A percentile compares a stretch with the other conserved stretches of the same genome.
Conservation (phyloP, 805 yeast species). For the Candida boleticola region DNA sequence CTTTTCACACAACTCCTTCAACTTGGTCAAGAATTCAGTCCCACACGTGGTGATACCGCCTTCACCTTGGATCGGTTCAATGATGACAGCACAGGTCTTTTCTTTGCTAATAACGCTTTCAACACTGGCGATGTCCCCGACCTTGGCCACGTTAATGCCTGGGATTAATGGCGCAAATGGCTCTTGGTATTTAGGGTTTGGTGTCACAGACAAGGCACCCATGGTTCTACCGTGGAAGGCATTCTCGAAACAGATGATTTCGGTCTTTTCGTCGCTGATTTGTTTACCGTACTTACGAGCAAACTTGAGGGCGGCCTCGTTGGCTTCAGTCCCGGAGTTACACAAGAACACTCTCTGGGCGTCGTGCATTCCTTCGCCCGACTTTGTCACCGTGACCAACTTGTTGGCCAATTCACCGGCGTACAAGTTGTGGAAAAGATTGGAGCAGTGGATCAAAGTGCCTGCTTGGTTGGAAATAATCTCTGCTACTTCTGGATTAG, state of each 20-base stretch:
- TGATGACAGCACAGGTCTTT: conserved; percentile 84
- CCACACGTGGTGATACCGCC: conserved; percentile 84
- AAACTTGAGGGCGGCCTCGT: conserved; percentile 59
- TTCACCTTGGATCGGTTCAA: conserved; percentile 98
- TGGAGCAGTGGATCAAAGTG: conserved; percentile 79
- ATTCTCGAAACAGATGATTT: conserved; percentile 81
- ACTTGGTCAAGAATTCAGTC: conserved; percentile 58
- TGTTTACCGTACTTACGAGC: conserved; percentile 76
- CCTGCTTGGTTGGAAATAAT: conserved; percentile 70
- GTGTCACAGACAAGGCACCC: conserved; percentile 91
- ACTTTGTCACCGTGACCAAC: conserved; percentile 65
- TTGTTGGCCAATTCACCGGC: conserved; percentile 76
- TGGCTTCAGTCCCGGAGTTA: conserved; percentile 61
- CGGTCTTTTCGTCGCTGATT: conserved; percentile 55
- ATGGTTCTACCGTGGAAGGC: conserved; percentile 95
- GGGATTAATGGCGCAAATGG: conserved; percentile 94
- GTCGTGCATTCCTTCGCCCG: conserved; percentile 74
- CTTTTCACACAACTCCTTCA: conserved; percentile 65
- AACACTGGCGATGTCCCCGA: conserved; percentile 60
- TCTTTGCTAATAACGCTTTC: conserved; percentile 50
- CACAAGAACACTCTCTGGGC: conserved; percentile 72
- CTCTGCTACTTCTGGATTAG: conserved; percentile 69
- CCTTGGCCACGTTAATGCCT: conserved; percentile 69
- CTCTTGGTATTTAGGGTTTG: conserved; percentile 86
- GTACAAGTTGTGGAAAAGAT: conserved; percentile 80